Conservation (phyloP, 2,329 filamentous ascomycete genomes). For the Capronia coronata region DNA sequence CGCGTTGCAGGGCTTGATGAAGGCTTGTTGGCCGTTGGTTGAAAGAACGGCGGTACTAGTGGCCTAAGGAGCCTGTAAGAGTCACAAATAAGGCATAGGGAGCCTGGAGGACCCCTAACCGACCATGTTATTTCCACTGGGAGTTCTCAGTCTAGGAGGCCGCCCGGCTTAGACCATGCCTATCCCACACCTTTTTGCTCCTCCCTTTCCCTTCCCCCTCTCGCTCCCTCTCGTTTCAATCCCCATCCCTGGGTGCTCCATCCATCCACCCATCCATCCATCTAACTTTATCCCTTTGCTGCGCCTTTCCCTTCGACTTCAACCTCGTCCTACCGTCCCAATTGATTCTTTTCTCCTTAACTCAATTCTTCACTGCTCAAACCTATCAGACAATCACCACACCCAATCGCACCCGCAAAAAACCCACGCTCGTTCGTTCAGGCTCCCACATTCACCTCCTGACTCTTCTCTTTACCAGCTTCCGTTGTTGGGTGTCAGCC, state of each 20-base stretch:
- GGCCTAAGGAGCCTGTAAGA: neutral
- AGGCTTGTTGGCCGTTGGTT: constrained; percentile 1
- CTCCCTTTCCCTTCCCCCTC: neutral
- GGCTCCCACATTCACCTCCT: constrained; percentile 23
- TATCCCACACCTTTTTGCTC: neutral
- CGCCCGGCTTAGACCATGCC: neutral
- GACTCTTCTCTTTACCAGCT: constrained; percentile 13
- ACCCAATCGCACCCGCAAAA: constrained; percentile 6
- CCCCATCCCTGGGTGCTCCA: neutral
- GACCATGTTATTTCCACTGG: neutral
- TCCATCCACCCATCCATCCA: neutral
- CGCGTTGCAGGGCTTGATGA: constrained; percentile 12
- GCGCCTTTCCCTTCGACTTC: neutral
- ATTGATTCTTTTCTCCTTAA: constrained; percentile 14
- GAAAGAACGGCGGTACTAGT: neutral
- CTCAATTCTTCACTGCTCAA: constrained; percentile 14
- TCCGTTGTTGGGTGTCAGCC: constrained; percentile 4
- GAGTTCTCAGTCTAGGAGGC: neutral
- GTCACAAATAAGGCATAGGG: neutral
- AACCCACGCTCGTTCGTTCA: constrained; percentile 21
- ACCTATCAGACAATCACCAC: constrained; percentile 6
- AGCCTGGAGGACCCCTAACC: neutral
- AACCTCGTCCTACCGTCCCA: constrained; percentile 1
- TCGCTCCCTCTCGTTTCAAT: neutral
- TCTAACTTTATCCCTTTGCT: neutral